Conservation (phyloP, 2,329 filamentous ascomycete species). For the Colletotrichum ledebouriae region DNA sequence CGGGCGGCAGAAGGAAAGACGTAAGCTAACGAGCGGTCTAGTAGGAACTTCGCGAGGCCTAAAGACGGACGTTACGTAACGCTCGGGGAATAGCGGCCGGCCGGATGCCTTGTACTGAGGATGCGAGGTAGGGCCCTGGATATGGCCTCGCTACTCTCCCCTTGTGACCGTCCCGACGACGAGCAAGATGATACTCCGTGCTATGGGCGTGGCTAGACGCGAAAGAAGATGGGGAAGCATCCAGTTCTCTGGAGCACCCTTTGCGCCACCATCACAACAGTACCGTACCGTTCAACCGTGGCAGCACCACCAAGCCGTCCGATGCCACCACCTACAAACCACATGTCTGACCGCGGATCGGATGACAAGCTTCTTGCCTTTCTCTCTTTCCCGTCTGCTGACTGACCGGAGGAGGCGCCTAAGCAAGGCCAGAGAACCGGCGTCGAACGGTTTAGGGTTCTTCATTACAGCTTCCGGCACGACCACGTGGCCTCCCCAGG, state of each 20-base stretch:
- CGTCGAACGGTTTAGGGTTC: slow-evolving; percentile 34
- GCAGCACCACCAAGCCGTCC: not conserved
- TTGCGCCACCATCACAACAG: not conserved
- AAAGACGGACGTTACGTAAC: not conserved
- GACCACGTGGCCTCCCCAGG: slow-evolving; percentile 30
- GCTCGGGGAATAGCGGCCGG: slow-evolving; percentile 1
- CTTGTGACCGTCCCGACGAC: slow-evolving; percentile 18
- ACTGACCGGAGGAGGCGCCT: slow-evolving; percentile 5
- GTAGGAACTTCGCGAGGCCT: not conserved
- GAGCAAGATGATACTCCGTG: no score
- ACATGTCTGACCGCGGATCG: not conserved
- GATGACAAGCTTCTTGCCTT: not conserved
- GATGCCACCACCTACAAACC: slow-evolving; percentile 2
- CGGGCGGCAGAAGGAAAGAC: slow-evolving; percentile 9
- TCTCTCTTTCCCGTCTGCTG: not conserved
- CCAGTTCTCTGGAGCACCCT: not conserved
- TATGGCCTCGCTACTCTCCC: not conserved
- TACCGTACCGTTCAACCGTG: slow-evolving; percentile 3
- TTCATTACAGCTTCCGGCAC: slow-evolving; percentile 37
- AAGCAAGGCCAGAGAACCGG: slow-evolving; percentile 14
- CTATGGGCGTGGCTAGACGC: no score
- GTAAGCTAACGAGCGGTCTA: not conserved
- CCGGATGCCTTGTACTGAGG: not conserved
- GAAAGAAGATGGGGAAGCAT: not conserved
- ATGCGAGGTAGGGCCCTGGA: not conserved